Percentiles rank a stretch among this genome's conserved stretches.
phyloP scores from a whole-genome alignment of 2,329 filamentous ascomycete genomes.

The Exophiala calicioides region DNA sequence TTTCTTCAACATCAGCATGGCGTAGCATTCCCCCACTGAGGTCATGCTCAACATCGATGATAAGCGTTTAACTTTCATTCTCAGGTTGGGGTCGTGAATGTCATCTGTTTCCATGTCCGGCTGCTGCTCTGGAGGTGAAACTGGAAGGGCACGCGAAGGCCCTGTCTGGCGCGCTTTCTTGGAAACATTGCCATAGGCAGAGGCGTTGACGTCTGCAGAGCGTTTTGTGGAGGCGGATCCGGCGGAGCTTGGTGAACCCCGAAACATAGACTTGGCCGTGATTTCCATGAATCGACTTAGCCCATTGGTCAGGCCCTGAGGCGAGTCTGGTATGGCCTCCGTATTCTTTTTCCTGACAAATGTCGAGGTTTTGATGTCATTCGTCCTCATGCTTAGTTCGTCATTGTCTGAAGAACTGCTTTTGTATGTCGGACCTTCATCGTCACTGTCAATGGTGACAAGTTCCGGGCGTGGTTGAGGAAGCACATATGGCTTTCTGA shows the following conservation, averaged over 20 bases:
- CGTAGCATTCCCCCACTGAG: conserved; percentile 50
- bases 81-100: conserved; percentile 52
- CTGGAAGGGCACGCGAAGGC: conserved; percentile 50
- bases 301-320: conserved; percentile 34
- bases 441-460: conserved; percentile 55
- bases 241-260: conserved; percentile 34
- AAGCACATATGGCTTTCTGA: conserved; percentile 54
- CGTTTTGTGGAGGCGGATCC: conserved; percentile 38
- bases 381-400: conserved; percentile 47
- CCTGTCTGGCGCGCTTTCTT: conserved; percentile 45
- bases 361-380: conserved; percentile 61
- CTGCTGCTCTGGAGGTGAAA: conserved; percentile 28
- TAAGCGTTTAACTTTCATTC: conserved; percentile 56
- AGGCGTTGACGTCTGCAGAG: conserved; percentile 47
- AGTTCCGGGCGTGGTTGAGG: conserved; percentile 44
- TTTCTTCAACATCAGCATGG: conserved; percentile 52
- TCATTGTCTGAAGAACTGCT: conserved; percentile 67
- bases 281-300: conserved; percentile 46
- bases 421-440: conserved; percentile 58
- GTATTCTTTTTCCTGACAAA: conserved; percentile 43
- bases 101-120: conserved; percentile 49
- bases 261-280: conserved; percentile 45
- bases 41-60: conserved; percentile 49
- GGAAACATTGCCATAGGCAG: conserved; percentile 39
- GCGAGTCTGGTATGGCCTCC: conserved; percentile 42